Base-by-base conservation (phyloP, 2,329 filamentous ascomycete genomes). In the Fusarium setosum region DNA sequence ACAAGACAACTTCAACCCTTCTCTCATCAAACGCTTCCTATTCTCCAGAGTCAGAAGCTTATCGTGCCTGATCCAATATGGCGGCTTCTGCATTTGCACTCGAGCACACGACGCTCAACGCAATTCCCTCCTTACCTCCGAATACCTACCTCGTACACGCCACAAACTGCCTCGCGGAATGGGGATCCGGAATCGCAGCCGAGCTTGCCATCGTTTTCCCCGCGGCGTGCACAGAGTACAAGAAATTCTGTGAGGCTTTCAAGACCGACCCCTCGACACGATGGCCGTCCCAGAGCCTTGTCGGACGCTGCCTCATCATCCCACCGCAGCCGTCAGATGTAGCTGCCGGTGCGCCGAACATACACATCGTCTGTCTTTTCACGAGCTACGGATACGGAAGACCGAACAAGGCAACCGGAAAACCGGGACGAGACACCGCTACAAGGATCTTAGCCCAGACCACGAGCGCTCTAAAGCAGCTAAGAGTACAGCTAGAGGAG, bases 121-220 rank as follows among this genome's bases (percentile, higher is more conserved):
- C 20, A 0, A 57, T 72, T 4, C 56, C 53, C n/a, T 59, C 55
- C 0, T 45, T 71, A 1, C 67, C 69, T 0, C 9, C 59, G 2
- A 47, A 62, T 10, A 47, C 48, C 40, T 71, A 73, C 42, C 65
- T 77, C 47, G 68, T 75, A 8, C 75, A 77, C 32, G 72, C 72
- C 2, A 75, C 73, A 26, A 75, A 76, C 31, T 76, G 74, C 58
- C 65, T 76, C 40, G 74, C 61, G 2, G 57, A 64, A 34, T 77
- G 75, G 73, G 74, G 72, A 26, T 60, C 68, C 2, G 74, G 75
- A 15, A 67, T 76, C 34, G 73, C 74, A 6, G 59, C 65, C 15
- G 73, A 75, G 40, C 65, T 77, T 0, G 65, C 61, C 0, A n/a
- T 24, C 2, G 59, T 72, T 6, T 76, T 75, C 10, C 74, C 73